Conservation (phyloP, 1,284 basidiomycete species). For the Moesziomyces sp. region DNA sequence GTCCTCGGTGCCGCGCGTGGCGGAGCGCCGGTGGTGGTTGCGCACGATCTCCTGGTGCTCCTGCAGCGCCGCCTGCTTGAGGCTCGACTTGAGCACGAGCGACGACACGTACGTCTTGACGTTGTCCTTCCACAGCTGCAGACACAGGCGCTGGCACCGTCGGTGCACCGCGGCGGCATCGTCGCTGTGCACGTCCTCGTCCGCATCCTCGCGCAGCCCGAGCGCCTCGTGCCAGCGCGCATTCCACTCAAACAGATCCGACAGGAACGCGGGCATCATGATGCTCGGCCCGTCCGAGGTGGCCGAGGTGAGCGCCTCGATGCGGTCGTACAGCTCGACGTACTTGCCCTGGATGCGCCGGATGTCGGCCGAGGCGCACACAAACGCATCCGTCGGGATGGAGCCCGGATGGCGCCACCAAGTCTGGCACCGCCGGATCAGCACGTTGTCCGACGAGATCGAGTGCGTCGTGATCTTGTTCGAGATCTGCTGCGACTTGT, state of each 20-base stretch:
- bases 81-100: conserved; percentile 44
- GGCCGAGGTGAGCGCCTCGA: conserved; percentile 35
- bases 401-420: conserved; percentile 41
- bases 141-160: conserved; percentile 29
- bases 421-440: conserved; percentile 45
- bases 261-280: conserved; percentile 50
- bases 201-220: conserved; percentile 31
- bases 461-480: conserved; percentile 45
- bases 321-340: conserved; percentile 45
- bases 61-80: conserved; percentile 42
- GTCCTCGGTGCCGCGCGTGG: conserved; percentile 39
- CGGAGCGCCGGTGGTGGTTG: conserved; percentile 37
- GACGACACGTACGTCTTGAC: conserved; percentile 51
- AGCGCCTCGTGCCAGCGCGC: conserved; percentile 43
- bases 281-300: conserved; percentile 45
- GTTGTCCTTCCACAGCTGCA: conserved; percentile 47
- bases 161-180: conserved; percentile 21
- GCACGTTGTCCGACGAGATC: conserved; percentile 38
- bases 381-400: conserved; percentile 39
- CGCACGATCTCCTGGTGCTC: conserved; percentile 49
- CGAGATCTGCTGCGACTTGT: conserved; percentile 53
- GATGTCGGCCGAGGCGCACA: conserved; percentile 41
- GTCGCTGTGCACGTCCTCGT: conserved; percentile 28
- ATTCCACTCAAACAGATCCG: conserved; percentile 43
- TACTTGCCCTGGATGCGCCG: conserved; percentile 49